Evolutionary conservation across 129 eudicot genomes (phyloP).

Genomic region (Tanacetum coccineum): DNA sequence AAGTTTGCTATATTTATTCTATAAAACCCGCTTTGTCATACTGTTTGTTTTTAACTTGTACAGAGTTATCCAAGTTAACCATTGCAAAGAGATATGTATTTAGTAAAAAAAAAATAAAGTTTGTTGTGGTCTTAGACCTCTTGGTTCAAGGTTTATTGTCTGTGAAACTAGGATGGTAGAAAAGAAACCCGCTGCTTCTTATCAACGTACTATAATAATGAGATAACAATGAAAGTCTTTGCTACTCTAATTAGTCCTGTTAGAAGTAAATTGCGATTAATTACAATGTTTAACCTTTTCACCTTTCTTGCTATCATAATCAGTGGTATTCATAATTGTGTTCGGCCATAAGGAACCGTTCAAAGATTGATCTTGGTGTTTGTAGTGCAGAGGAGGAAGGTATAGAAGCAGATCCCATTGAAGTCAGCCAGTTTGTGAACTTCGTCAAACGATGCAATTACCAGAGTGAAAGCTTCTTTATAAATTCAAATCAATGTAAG

Average conservation of each 20-base stretch:
- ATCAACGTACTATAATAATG: conserved; percentile 2
- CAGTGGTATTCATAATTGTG: not conserved
- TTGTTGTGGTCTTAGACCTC: no score
- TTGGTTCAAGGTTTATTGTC: not conserved
- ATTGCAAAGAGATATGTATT: no score
- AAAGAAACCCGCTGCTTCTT: not conserved
- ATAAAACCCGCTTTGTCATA: no score
- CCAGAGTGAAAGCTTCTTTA: conserved; percentile 68
- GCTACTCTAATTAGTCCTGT: not conserved
- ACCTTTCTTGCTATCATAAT: conserved; percentile 6
- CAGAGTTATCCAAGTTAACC: not conserved
- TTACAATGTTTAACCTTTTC: not conserved
- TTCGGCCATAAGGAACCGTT: conserved; percentile 10
- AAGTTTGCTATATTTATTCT: no score
- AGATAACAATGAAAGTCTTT: not conserved
- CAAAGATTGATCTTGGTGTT: conserved; percentile 26
- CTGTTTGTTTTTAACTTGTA: no score
- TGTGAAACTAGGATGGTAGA: not conserved
- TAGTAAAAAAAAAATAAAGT: no score
- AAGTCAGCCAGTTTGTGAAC: conserved; percentile 60
- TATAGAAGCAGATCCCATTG: conserved; percentile 65
- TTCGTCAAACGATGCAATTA: conserved; percentile 75
- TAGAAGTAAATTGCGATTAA: not conserved
- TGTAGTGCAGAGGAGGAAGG: conserved; percentile 95
- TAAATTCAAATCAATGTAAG: conserved; percentile 90